Conservation (phyloP, 805 yeast species). For the Ogataea siamensis region DNA sequence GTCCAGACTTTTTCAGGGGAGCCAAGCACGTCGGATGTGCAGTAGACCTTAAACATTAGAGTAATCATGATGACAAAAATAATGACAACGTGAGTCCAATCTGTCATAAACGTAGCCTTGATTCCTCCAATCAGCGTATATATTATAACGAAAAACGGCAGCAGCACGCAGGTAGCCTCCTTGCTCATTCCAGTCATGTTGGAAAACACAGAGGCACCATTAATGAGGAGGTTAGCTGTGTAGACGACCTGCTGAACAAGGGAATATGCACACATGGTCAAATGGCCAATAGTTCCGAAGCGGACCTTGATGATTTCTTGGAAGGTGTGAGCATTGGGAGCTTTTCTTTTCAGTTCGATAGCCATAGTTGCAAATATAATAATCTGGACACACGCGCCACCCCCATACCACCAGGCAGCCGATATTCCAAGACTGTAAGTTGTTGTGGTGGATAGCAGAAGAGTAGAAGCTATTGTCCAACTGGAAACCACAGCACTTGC, state of each 20-base stretch:
- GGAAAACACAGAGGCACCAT: conserved; percentile 36
- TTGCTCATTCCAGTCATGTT: conserved; percentile 35
- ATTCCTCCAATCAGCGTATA: conserved; percentile 42
- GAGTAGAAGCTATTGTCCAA: conserved; percentile 38
- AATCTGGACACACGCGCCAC: conserved; percentile 37
- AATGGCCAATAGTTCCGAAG: conserved; percentile 33
- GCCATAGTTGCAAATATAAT: conserved; percentile 34
- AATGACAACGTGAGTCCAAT: conserved; percentile 39
- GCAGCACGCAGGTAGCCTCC: conserved; percentile 34
- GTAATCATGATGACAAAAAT: conserved; percentile 33
- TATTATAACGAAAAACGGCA: conserved; percentile 37
- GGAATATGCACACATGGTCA: conserved; percentile 28
- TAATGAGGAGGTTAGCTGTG: conserved; percentile 35
- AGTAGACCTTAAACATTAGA: conserved; percentile 30
- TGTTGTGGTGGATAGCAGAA: conserved; percentile 31
- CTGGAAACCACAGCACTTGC: conserved; percentile 38
- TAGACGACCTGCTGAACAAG: conserved; percentile 30
- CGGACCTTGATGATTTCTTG: conserved; percentile 34
- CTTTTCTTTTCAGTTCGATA: conserved; percentile 35
- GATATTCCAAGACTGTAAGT: conserved; percentile 36
- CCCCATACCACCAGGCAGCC: conserved; percentile 37
- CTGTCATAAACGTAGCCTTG: conserved; percentile 41
- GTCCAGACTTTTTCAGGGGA: conserved; percentile 37
- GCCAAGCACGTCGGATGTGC: conserved; percentile 33
- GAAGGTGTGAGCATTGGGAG: conserved; percentile 38